Conservation (phyloP, 768 basidiomycete species). For the Botryobasidium botryosum region DNA sequence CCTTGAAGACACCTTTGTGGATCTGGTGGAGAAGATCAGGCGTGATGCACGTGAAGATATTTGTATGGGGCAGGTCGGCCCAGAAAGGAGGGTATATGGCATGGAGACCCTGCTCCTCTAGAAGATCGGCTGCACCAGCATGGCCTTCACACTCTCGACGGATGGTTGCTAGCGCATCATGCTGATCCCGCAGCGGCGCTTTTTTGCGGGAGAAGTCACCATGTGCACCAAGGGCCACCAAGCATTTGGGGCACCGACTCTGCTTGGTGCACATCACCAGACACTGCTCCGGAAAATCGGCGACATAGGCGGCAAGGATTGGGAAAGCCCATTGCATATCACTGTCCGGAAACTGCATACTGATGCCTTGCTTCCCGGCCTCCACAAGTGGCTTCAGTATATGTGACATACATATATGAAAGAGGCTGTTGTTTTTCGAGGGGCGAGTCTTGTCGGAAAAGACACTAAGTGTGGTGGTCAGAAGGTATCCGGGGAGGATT, state of each 20-base stretch:
- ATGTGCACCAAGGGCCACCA: neutral
- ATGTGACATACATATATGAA: constrained; percentile 22
- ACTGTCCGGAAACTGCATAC: constrained; percentile 24
- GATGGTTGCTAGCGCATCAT: neutral
- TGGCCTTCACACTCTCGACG: neutral
- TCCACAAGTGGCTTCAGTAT: constrained; percentile 21
- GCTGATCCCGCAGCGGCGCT: neutral
- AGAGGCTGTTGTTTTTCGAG: constrained; percentile 15
- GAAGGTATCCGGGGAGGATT: constrained; percentile 26
- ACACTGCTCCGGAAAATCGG: constrained; percentile 12
- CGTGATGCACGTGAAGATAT: too few species aligned
- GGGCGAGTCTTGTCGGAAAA: constrained; percentile 19
- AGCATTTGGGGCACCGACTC: constrained; percentile 8
- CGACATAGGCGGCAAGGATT: constrained; percentile 21
- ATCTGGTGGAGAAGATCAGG: too few species aligned
- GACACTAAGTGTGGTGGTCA: constrained; percentile 21
- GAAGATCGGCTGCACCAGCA: neutral
- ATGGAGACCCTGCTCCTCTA: constrained; percentile 5
- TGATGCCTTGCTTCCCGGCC: constrained; percentile 20
- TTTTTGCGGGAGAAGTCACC: neutral
- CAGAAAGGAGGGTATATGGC: too few species aligned
- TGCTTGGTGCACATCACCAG: constrained; percentile 4
- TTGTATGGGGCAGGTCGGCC: too few species aligned
- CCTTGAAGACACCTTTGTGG: constrained; percentile 8
- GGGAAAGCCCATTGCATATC: constrained; percentile 19